Evolutionary conservation across 768 basidiomycete species (phyloP).

Genomic region (Botryobasidium botryosum): DNA sequence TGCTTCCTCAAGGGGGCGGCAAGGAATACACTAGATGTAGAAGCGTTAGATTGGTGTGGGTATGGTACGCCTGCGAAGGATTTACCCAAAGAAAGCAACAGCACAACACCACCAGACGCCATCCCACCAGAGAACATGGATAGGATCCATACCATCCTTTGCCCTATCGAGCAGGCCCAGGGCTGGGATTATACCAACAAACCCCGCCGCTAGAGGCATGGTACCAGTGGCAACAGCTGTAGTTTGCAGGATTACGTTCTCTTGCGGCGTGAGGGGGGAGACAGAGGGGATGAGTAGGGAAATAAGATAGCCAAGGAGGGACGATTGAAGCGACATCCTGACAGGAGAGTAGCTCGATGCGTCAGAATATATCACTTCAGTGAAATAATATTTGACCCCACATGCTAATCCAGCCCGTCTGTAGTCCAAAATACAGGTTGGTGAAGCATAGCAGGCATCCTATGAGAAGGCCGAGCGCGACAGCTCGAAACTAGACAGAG

Average conservation of each 20-base stretch:
- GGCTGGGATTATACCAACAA: constrained; percentile 90
- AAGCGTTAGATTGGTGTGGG: constrained; percentile 5
- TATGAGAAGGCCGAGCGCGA: constrained; percentile 61
- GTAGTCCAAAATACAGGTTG: constrained; percentile 74
- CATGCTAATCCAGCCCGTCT: constrained; percentile 87
- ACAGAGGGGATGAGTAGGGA: constrained; percentile 45
- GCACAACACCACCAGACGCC: constrained; percentile 78
- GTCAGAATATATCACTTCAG: constrained; percentile 14
- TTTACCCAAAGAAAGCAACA: constrained; percentile 82
- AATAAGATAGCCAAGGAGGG: constrained; percentile 77
- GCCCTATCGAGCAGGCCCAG: constrained; percentile 57
- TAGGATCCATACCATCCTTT: constrained; percentile 59
- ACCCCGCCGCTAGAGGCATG: constrained; percentile 76
- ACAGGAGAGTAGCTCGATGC: constrained; percentile 12
- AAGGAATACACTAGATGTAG: constrained; percentile 57
- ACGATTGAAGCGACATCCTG: constrained; percentile 94
- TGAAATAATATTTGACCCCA: constrained; percentile 21
- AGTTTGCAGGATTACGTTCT: constrained; percentile 87
- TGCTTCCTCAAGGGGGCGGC: constrained; percentile 90
- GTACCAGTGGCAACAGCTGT: constrained; percentile 87
- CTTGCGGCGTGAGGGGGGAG: constrained; percentile 66
- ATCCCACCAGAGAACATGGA: constrained; percentile 54
- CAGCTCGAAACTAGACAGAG: constrained; percentile 43
- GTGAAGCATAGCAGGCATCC: constrained; percentile 84
- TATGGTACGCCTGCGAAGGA: background rate